These are phyloP conservation scores for Micractinium sp. DNA, from an alignment of 139 green algal species.

Conservation along the genomic window DNA sequence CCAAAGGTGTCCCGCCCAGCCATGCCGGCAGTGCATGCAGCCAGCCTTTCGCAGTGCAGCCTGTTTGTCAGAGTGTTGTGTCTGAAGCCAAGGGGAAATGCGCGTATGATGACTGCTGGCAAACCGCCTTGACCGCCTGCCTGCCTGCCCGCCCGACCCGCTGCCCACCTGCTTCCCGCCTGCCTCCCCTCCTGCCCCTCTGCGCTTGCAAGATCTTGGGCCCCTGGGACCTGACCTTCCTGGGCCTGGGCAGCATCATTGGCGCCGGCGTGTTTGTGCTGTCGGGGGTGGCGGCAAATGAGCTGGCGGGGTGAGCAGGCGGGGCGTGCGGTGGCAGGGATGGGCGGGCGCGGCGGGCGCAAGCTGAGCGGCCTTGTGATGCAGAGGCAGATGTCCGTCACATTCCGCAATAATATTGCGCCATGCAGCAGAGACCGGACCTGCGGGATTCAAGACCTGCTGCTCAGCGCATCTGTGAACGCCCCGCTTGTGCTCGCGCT, in stretches of 20 bases:
- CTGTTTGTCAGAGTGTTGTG: neutral
- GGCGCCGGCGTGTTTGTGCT: slow-evolving; percentile 93
- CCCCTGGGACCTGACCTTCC: slow-evolving; percentile 53
- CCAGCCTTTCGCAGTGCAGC: neutral
- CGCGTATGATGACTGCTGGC: too few relatives aligned
- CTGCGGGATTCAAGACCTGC: too few relatives aligned
- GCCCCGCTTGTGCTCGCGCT: neutral
- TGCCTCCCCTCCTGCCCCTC: neutral
- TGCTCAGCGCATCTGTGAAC: neutral
- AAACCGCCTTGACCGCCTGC: neutral
- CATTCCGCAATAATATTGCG: neutral
- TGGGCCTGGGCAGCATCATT: slow-evolving; percentile 87
- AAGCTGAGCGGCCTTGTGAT: neutral
- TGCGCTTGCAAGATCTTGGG: slow-evolving; percentile 17
- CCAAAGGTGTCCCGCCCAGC: neutral
- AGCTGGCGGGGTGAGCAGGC: slow-evolving; percentile 59
- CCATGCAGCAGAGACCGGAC: too few relatives aligned
- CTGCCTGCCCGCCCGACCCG: neutral
- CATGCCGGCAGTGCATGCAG: neutral
- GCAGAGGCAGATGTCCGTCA: too few relatives aligned
- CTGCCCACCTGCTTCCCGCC: too few relatives aligned
- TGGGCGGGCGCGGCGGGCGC: neutral
- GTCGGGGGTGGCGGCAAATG: slow-evolving; percentile 75
- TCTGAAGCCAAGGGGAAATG: neutral
- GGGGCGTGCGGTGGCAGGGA: too few relatives aligned